Conservation (phyloP, 805 yeast genomes). For the Pichia nakasei region DNA sequence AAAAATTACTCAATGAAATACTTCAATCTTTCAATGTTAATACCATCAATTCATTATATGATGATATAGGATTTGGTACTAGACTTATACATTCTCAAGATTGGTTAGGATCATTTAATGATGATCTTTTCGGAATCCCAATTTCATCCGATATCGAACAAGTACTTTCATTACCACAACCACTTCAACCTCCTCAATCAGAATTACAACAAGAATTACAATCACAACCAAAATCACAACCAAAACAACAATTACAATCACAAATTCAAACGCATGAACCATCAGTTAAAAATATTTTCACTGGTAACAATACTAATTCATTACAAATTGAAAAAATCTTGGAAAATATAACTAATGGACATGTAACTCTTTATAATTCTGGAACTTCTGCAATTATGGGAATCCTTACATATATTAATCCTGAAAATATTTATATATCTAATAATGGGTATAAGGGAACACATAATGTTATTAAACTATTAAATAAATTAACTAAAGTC, state of each 20-base stretch:
- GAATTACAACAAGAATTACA: background rate
- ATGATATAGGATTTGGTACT: slow-evolving; percentile 28
- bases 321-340: slow-evolving; percentile 39
- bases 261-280: slow-evolving; percentile 14
- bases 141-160: background rate
- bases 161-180: background rate
- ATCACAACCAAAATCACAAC: background rate
- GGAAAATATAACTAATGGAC: slow-evolving; percentile 35
- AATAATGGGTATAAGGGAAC: slow-evolving; percentile 45
- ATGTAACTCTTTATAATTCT: slow-evolving; percentile 40
- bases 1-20: background rate
- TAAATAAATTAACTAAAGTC: slow-evolving; percentile 34
- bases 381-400: slow-evolving; percentile 48
- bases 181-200: background rate
- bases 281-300: slow-evolving; percentile 6
- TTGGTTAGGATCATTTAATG: background rate
- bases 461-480: slow-evolving; percentile 38
- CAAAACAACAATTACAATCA: background rate
- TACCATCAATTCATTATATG: slow-evolving; percentile 17
- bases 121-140: background rate
- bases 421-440: slow-evolving; percentile 35
- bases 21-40: slow-evolving; percentile 19
- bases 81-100: slow-evolving; percentile 31
- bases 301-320: slow-evolving; percentile 34
- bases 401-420: slow-evolving; percentile 37